Evolutionary conservation across 306 rosid genomes (phyloP).

Genomic region (Pterocarpus santalinus): DNA sequence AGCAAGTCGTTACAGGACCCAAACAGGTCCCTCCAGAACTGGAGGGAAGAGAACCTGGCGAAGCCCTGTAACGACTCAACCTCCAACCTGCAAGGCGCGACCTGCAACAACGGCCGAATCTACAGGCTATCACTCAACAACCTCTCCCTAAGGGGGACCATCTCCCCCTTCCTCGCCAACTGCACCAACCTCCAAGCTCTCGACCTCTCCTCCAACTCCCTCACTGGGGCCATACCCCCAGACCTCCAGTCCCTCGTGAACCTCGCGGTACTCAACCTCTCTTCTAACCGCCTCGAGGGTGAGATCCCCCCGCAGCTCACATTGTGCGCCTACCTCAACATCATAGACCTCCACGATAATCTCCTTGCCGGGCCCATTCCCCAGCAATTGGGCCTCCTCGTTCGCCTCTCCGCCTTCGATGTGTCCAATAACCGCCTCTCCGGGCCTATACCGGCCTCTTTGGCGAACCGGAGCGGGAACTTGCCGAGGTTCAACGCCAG

Average conservation of each 20-base stretch:
- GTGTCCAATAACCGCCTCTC: conserved; percentile 82
- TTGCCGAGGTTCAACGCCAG: conserved; percentile 77
- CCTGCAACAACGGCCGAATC: conserved; percentile 95
- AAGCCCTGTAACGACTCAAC: conserved; percentile 88
- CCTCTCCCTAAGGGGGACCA: conserved; percentile 70
- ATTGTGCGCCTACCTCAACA: conserved; percentile 90
- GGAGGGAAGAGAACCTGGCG: conserved; percentile 73
- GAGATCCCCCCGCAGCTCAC: conserved; percentile 88
- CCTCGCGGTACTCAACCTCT: conserved; percentile 88
- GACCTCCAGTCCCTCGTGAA: conserved; percentile 83
- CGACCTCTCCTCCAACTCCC: conserved; percentile 83
- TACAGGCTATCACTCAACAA: conserved; percentile 89
- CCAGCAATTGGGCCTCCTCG: conserved; percentile 83
- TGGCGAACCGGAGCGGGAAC: conserved; percentile 73
- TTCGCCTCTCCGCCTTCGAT: conserved; percentile 82
- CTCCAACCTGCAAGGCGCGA: conserved; percentile 77
- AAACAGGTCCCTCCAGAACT: conserved; percentile 60
- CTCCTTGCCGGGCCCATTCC: conserved; percentile 82
- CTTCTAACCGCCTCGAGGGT: conserved; percentile 72
- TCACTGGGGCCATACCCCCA: conserved; percentile 82
- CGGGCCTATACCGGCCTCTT: conserved; percentile 78
- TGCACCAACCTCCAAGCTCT: conserved; percentile 94
- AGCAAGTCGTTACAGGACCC: conserved; percentile 78
- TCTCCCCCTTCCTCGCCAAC: conserved; percentile 88
- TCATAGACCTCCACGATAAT: conserved; percentile 87